phyloP scores from a whole-genome alignment of 768 basidiomycete species.

The Cystofilobasidium macerans region DNA sequence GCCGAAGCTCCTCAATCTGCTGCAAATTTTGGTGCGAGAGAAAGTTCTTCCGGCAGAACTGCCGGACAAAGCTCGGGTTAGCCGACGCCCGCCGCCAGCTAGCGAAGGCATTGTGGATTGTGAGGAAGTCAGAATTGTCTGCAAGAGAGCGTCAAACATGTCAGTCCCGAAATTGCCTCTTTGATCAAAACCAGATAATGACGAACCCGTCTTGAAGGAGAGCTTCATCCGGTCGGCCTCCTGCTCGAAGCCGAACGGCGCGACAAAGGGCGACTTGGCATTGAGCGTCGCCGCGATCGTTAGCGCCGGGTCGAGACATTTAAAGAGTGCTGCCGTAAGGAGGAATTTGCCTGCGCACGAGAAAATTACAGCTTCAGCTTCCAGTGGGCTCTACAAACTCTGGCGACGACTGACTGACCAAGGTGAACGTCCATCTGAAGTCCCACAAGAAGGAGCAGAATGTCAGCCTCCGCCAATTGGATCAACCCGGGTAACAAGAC shows the following conservation, averaged over 20 bases:
- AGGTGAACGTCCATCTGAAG: slow-evolving; percentile 73
- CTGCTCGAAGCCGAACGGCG: slow-evolving; percentile 74
- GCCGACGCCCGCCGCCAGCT: slow-evolving; percentile 70
- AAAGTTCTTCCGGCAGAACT: slow-evolving; percentile 69
- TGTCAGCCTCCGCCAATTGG: too few species aligned
- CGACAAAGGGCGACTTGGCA: slow-evolving; percentile 83
- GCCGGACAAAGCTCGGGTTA: slow-evolving; percentile 51
- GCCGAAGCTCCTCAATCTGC: slow-evolving; percentile 90
- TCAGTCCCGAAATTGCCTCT: too few species aligned
- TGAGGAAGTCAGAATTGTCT: slow-evolving; percentile 94
- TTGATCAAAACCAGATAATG: too few species aligned
- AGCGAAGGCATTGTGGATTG: slow-evolving; percentile 77
- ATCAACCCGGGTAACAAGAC: neutral
- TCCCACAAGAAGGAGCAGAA: too few species aligned
- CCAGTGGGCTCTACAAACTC: neutral
- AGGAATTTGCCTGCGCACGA: slow-evolving; percentile 54
- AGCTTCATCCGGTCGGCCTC: slow-evolving; percentile 76
- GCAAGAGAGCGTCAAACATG: too few species aligned
- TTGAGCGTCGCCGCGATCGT: slow-evolving; percentile 88
- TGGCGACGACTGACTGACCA: slow-evolving; percentile 39
- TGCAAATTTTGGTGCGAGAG: slow-evolving; percentile 85
- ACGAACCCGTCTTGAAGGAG: slow-evolving; percentile 59
- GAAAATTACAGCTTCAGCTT: neutral
- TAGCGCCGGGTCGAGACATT: slow-evolving; percentile 88
- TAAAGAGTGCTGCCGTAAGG: slow-evolving; percentile 67